phyloP scores from a whole-genome alignment of 169 alveolate species.

The Fabrea salina region DNA sequence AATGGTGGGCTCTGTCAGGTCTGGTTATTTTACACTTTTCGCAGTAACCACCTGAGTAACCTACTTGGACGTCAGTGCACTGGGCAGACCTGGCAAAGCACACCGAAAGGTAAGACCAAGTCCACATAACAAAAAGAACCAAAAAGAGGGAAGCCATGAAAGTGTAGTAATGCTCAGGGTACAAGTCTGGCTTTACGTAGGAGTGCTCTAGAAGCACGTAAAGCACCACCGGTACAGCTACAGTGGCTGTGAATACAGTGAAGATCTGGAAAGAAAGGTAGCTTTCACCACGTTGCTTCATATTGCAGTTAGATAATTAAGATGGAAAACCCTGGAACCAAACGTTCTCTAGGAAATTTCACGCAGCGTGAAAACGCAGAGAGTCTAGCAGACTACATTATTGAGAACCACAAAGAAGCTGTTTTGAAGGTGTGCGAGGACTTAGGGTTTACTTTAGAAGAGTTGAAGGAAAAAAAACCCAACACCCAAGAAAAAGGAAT shows the following conservation, averaged over 20 bases:
- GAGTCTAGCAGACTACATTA: not conserved
- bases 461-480: too few relatives aligned
- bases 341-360: too few relatives aligned
- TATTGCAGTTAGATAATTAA: too few relatives aligned
- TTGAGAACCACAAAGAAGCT: not conserved
- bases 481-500: not conserved
- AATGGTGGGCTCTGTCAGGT: constrained; percentile 75
- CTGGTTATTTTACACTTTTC: constrained; percentile 34
- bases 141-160: not conserved
- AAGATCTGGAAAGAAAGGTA: not conserved
- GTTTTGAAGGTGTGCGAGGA: not conserved
- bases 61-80: not conserved
- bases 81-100: not conserved
- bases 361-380: too few relatives aligned
- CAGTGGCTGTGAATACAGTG: not conserved
- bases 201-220: not conserved
- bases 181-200: not conserved
- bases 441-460: not conserved
- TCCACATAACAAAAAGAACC: not conserved
- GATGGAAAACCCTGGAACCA: too few relatives aligned
- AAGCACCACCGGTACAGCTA: not conserved
- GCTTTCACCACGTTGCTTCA: too few relatives aligned
- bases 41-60: not conserved
- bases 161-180: not conserved
- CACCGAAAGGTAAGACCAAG: not conserved